A percentile compares a stretch with the other conserved stretches of the same genome.
Conservation (phyloP, 768 basidiomycete genomes). For the Lactarius psammicola region DNA sequence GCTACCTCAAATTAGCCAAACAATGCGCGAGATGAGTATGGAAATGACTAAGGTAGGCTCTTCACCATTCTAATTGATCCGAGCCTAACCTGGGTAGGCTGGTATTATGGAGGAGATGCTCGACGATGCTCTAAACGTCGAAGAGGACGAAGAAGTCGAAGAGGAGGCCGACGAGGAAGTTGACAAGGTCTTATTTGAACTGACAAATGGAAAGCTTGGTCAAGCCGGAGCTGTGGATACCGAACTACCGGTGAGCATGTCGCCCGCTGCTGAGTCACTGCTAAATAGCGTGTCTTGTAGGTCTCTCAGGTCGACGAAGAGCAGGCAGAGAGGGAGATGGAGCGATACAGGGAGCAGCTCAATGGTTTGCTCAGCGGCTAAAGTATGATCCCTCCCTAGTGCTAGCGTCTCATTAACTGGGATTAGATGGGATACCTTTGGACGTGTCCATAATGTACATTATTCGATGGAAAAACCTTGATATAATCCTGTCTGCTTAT, state of each 20-base stretch:
- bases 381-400: slow-evolving; percentile 27
- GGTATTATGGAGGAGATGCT: slow-evolving; percentile 99
- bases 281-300: slow-evolving; percentile 37
- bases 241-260: slow-evolving; percentile 67
- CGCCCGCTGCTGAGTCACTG: not conserved
- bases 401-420: not conserved
- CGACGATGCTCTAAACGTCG: slow-evolving; percentile 86
- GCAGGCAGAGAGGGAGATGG: slow-evolving; percentile 85
- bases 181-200: slow-evolving; percentile 91
- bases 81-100: slow-evolving; percentile 52
- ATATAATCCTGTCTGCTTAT: not conserved
- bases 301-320: slow-evolving; percentile 69
- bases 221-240: slow-evolving; percentile 70
- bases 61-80: slow-evolving; percentile 17
- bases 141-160: slow-evolving; percentile 92
- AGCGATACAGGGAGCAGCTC: slow-evolving; percentile 85
- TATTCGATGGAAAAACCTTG: not conserved
- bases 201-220: slow-evolving; percentile 96
- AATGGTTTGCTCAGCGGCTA: slow-evolving; percentile 75
- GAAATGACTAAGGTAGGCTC: slow-evolving; percentile 92
- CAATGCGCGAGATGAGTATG: slow-evolving; percentile 98
- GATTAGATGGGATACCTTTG: not conserved
- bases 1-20: slow-evolving; percentile 86
- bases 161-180: slow-evolving; percentile 98
- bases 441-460: not conserved